Evolutionary conservation across 1,139 yeast species (phyloP), one percentile per base, ranked within the genome.

Genomic region (Suhomyces anneliseae): DNA sequence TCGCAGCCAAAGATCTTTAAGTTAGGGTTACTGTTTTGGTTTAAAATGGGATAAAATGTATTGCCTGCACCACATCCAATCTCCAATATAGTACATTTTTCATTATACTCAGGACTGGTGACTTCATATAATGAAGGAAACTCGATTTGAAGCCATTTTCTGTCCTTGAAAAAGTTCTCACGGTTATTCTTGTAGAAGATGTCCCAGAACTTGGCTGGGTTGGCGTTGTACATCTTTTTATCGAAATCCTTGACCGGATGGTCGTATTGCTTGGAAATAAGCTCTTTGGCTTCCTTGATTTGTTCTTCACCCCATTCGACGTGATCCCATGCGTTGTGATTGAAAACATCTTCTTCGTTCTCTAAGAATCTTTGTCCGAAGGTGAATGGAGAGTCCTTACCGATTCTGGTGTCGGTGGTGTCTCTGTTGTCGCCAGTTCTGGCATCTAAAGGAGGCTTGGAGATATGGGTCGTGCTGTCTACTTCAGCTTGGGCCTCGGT

Each of bases 1-100:
- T 93, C 99, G 47, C 93, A 95, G 1, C 96, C 99, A 49, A 82
- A 80, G 10, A 93, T 81, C 56, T 73, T 78, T 48, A 93, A 72
- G 34, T 83, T 70, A n/a, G 85, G 83, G 68, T 93, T 93, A 64
- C 86, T 76, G 65, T 93, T 93, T 58, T 87, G 90, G 46, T 78
- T 78, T 49, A 93, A 72, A 29, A 93, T 85, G 1, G 99, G 99
- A 66, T 87, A 93, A 69, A 93, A 79, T 0, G 99, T 93, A 65
- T 95, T 95, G 11, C 99, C 99, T 3, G 97, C 99, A 47, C 99
- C 99, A 69, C 99, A 93, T 4, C 99, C 99, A 46, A 95, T 87
- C 64, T 93, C 99, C 46, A 93, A 76, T 34, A 93, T 86, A 2
- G 85, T 83, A 29, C 78, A 77, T 6, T 85, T 80, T n/a, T 90